phyloP scores from a whole-genome alignment of 768 basidiomycete genomes.

The Lentinula aciculospora region DNA sequence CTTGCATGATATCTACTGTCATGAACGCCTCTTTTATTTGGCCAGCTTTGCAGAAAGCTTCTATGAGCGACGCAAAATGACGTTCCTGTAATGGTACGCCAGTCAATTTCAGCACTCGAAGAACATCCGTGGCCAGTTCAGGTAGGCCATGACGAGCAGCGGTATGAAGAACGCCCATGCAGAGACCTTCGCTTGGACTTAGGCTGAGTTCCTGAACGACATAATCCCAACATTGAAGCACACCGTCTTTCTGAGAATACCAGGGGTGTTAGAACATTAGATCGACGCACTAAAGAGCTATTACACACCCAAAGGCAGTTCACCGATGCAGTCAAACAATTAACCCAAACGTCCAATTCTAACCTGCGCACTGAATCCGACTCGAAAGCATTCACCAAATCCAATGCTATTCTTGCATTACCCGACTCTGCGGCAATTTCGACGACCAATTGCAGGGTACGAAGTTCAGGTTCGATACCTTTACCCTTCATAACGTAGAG shows the following conservation, averaged over 20 bases:
- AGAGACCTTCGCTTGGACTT: slow-evolving; percentile 70
- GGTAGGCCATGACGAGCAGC: slow-evolving; percentile 71
- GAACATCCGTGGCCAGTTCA: slow-evolving; percentile 60
- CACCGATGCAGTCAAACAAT: slow-evolving; percentile 61
- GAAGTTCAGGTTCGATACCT: slow-evolving; percentile 44
- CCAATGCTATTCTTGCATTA: slow-evolving; percentile 63
- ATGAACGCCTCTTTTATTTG: slow-evolving; percentile 60
- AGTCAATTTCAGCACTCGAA: slow-evolving; percentile 47
- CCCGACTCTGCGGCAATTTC: slow-evolving; percentile 45
- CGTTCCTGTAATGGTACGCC: slow-evolving; percentile 54
- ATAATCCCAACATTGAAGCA: slow-evolving; percentile 55
- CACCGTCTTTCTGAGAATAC: slow-evolving; percentile 56
- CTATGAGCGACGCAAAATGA: slow-evolving; percentile 74
- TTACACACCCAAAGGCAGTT: slow-evolving; percentile 66
- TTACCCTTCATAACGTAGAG: slow-evolving; percentile 52
- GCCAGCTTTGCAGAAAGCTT: slow-evolving; percentile 57
- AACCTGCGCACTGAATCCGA: slow-evolving; percentile 45
- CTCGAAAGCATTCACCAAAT: slow-evolving; percentile 63
- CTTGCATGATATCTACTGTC: slow-evolving; percentile 55
- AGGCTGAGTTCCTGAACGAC: slow-evolving; percentile 46
- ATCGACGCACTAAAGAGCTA: background rate
- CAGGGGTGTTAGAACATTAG: slow-evolving; percentile 4
- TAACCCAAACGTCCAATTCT: slow-evolving; percentile 53
- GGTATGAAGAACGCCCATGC: slow-evolving; percentile 62
- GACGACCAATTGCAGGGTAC: slow-evolving; percentile 48